Percentiles rank a stretch among this genome's conserved stretches.
Conservation (phyloP, 2,329 filamentous ascomycete genomes). For the Paecilomyces niveus region DNA sequence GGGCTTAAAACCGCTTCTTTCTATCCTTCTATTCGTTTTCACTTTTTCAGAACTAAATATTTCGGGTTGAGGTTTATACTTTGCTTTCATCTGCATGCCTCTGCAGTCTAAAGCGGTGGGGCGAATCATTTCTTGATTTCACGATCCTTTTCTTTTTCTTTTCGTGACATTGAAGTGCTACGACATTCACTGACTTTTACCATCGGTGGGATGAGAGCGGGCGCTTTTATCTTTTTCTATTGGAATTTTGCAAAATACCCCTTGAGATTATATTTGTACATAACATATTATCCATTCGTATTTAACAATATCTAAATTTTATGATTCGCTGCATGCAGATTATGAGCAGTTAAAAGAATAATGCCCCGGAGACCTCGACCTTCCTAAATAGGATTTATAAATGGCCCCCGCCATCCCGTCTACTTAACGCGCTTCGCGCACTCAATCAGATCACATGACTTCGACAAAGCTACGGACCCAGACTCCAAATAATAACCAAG, state of each 20-base stretch:
- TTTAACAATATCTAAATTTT: not conserved
- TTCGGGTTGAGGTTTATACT: not conserved
- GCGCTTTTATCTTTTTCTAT: not conserved
- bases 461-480: not conserved
- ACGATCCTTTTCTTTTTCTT: not conserved
- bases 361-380: too few relatives aligned
- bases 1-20: constrained; percentile 13
- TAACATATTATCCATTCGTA: not conserved
- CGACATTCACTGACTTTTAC: not conserved
- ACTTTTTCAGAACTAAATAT: not conserved
- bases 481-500: too few relatives aligned
- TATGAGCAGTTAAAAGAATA: not conserved
- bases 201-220: not conserved
- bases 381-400: not conserved
- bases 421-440: not conserved
- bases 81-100: not conserved
- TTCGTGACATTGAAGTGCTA: not conserved
- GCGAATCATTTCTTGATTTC: not conserved
- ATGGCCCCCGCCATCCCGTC: too few relatives aligned
- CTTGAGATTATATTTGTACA: constrained; percentile 3
- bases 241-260: constrained; percentile 7
- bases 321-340: not conserved
- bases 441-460: not conserved
- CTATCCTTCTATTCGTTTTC: not conserved
- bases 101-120: too few relatives aligned